phyloP scores from a whole-genome alignment of 2,329 filamentous ascomycete species.

The Didymella arachidicola region DNA sequence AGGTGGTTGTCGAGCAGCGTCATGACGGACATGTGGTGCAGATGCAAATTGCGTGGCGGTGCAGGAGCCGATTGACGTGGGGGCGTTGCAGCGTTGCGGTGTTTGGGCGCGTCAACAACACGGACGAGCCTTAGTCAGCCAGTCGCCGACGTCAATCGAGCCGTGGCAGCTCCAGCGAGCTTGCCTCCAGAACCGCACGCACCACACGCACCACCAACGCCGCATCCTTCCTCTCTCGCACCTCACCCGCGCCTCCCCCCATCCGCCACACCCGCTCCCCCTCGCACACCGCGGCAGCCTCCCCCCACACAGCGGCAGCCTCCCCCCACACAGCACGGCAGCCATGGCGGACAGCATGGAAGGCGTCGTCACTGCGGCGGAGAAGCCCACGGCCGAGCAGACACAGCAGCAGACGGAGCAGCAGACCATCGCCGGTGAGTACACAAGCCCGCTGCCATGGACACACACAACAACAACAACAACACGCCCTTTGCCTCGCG shows the following conservation, averaged over 20 bases:
- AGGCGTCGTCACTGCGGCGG: conserved; percentile 53
- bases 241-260: neutral
- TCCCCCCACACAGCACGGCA: conserved; percentile 27
- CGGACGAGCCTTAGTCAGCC: conserved; percentile 1
- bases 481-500: conserved; percentile 32
- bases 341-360: conserved; percentile 62
- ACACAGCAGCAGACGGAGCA: conserved; percentile 52
- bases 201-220: conserved; percentile 22
- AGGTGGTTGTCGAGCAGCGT: conserved; percentile 58
- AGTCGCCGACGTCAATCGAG: conserved; percentile 14
- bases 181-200: conserved; percentile 32
- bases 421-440: conserved; percentile 51
- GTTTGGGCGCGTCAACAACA: conserved; percentile 17
- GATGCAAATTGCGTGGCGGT: neutral
- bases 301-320: conserved; percentile 29
- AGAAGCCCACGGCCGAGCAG: conserved; percentile 53
- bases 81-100: neutral
- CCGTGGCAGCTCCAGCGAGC: conserved; percentile 19
- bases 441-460: neutral
- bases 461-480: neutral
- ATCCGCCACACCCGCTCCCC: neutral
- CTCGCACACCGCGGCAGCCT: conserved; percentile 31
- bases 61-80: neutral
- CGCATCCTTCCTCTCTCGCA: neutral
- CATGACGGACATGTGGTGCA: conserved; percentile 40